A percentile compares a stretch with the other conserved stretches of the same genome.
Conservation (phyloP, 345 rosid species). For the Brassica napus region Da-Ae NC_063446.1:3995001-3995500, state of each 20-base stretch:
- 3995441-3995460: conserved; percentile 77
- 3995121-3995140: conserved; percentile 32
- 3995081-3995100: conserved; percentile 41
- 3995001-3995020: background rate
- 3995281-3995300: background rate
- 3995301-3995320: background rate
- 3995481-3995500: conserved; percentile 87
- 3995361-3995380: background rate
- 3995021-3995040: conserved; percentile 1
- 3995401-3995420: background rate
- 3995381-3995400: background rate
- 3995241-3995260: no score
- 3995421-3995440: conserved; percentile 60
- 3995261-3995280: no score
- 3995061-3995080: conserved; percentile 30
- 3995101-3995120: conserved; percentile 39
- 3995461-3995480: conserved; percentile 97
- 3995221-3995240: no score
- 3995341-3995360: background rate
- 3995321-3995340: background rate
- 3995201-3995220: no score
- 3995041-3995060: background rate
- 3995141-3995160: no score
- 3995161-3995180: no score
- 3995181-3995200: no score